phyloP scores from a whole-genome alignment of 2,329 filamentous ascomycete genomes.

The Penicillium occitanis region DNA sequence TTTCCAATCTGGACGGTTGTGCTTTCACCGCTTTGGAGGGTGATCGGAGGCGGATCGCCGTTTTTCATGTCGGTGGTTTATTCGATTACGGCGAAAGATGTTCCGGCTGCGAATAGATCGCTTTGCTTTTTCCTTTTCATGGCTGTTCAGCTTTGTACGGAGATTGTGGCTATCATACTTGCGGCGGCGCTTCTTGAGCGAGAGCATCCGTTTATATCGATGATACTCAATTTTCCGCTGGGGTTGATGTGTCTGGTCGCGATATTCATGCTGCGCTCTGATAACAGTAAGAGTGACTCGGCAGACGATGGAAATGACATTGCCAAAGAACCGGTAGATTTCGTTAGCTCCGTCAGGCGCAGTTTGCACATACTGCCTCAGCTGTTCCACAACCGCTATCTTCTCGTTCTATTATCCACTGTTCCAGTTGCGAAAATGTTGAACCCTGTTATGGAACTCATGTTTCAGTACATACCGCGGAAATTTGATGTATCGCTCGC shows the following conservation, averaged over 20 bases:
- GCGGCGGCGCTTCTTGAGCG: conserved; percentile 3
- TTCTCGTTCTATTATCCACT: background rate
- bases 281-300: background rate
- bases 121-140: conserved; percentile 14
- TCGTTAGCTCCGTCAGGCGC: background rate
- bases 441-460: conserved; percentile 10
- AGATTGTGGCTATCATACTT: conserved; percentile 13
- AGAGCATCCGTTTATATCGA: background rate
- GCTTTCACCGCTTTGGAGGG: conserved; percentile 10
- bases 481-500: conserved; percentile 11
- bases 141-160: conserved; percentile 5
- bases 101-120: conserved; percentile 8
- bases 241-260: conserved; percentile 3
- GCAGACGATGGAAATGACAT: background rate
- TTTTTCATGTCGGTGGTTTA: conserved; percentile 10
- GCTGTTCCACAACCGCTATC: background rate
- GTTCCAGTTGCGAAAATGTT: conserved; percentile 7
- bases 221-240: conserved; percentile 9
- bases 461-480: conserved; percentile 13
- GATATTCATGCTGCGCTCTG: background rate
- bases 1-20: conserved; percentile 8
- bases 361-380: background rate
- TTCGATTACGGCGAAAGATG: conserved; percentile 3
- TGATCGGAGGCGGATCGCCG: conserved; percentile 1
- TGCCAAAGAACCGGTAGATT: background rate